Base-by-base conservation (phyloP, 768 basidiomycete genomes). In the Strobilomyces dryophilus region DNA sequence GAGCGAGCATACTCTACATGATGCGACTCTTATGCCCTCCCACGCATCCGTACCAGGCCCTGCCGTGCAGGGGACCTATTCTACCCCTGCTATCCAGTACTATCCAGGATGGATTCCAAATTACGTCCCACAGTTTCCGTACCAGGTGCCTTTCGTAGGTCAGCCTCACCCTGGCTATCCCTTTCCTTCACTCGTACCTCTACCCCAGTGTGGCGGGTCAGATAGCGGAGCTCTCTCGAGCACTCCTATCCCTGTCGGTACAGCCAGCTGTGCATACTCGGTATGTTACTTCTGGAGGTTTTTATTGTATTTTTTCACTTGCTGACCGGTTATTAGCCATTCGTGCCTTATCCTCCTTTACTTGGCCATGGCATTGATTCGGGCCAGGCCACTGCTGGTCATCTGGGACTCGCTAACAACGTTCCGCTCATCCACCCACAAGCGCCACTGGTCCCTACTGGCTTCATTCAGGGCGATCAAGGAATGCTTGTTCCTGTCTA, bases 401-500 rank as follows among this genome's bases (percentile, higher is more conserved):
- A 59, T 24, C 43, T 52, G 7, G 66, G 68, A 51, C 37, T 54
- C 24, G 37, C 39, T 12, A 51, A 45, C 18, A 61, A 63, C 26
- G 43, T 54, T 18, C 29, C 55, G 5, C 34, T 63, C 45, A 32
- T 60, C 47, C 61, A 65, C 40, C 18, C 57, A 31, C 80, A 82
- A 59, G 76, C 84, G 5, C 85, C 87, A 17, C 69, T 87, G 11
- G 71, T 78, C 41, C 82, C 86, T 1, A 79, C 82, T 0, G 84
- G 85, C 2, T 89, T 88, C 61, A 79, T 86, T 49, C 85, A 87
- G 55, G 82, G 83, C 50, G 84, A 87, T 51, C 83, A 85, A 47
- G 85, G 87, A 5, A 80, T 80, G n/a, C 73, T 89, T 27, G 79
- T 87, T 39, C 79, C 87, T 21, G 77, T 87, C 31, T 89, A 89